Evolutionary conservation across 805 yeast species (phyloP).

Genomic region (Yarrowia keelungensis): DNA sequence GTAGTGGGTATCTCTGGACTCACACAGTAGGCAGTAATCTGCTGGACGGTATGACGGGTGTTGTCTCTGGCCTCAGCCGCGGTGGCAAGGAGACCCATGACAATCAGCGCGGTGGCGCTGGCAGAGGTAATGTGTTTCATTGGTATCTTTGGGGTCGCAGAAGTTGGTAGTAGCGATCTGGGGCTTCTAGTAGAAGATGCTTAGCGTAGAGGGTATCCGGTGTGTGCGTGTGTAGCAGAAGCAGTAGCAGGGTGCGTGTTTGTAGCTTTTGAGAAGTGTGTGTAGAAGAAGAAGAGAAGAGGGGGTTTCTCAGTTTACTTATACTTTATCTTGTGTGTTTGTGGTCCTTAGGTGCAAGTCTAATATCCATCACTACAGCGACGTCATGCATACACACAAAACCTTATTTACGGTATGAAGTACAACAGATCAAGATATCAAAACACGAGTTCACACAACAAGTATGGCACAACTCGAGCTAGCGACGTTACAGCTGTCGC

Average conservation of each 20-base stretch:
- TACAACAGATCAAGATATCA: not conserved
- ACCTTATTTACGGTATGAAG: not conserved
- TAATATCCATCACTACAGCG: constrained; percentile 29
- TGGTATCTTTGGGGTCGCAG: constrained; percentile 13
- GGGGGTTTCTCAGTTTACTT: not conserved
- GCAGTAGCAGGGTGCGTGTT: not conserved
- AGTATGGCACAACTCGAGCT: constrained; percentile 3
- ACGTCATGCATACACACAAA: not conserved
- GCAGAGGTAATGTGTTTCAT: constrained; percentile 36
- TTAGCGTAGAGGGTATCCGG: constrained; percentile 11
- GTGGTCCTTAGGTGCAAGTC: not conserved
- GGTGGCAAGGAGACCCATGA: constrained; percentile 23
- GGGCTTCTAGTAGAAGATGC: not conserved
- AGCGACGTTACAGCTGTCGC: constrained; percentile 10
- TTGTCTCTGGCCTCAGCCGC: constrained; percentile 8
- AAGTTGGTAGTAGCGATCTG: not conserved
- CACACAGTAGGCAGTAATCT: constrained; percentile 28
- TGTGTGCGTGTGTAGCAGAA: not conserved
- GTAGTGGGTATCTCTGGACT: not conserved
- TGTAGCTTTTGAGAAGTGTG: not conserved
- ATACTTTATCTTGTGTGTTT: not conserved
- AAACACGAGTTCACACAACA: not conserved
- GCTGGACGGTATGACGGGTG: constrained; percentile 29
- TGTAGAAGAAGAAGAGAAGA: constrained; percentile 9
- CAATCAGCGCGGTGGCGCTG: constrained; percentile 21